Evolutionary conservation across 495 filamentous ascomycete species (phyloP), one percentile per base, ranked within the genome.

Genomic region (Aspergillus carlsbadensis): DNA sequence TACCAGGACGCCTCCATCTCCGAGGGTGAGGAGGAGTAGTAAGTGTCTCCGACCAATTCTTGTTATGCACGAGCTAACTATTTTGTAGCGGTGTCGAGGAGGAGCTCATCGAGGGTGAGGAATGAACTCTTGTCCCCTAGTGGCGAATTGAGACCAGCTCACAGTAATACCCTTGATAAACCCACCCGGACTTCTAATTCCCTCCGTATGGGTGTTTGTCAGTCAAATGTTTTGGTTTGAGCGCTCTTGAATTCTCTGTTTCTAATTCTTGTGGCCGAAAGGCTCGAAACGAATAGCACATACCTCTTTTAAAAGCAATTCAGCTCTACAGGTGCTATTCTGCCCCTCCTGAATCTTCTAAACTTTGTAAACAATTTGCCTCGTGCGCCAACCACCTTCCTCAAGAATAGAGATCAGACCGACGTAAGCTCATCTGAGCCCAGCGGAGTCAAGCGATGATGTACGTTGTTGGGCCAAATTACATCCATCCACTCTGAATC

Each of bases 1-100:
- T 99, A 99, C 85, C 94, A 99, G 84, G 94, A 99, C 70, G 94
- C 94, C 68, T 89, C 90, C 64, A 83, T 96, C 70, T 85, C 82
- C 53, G 85, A 87, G 67, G 84, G 78, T 55, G 85, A 88, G 75
- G 85, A 88, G 70, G 85, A 85, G 57, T 87, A 88, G 77, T 80
- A 74, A 70, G 70, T 68, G 44, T 34, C 21, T 50, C 26, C n/a
- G 31, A 45, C 26, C 21, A 10, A 10, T 6, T 31, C 5, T 49
- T 26, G 13, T 22, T 39, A 15, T 50, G 8, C 61, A 60, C 59
- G 58, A 7, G 47, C 60, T 68, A 58, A 65, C 64, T 11, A 24
- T 18, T 39, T 26, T 59, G 34, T 42, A 67, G 68, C 56, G 26
- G 26, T 8, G 62, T n/a, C 29, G 75, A 78, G 74, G 74, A 77